phyloP scores from a whole-genome alignment of 768 basidiomycete species.

The Galerina sulciceps region DNA sequence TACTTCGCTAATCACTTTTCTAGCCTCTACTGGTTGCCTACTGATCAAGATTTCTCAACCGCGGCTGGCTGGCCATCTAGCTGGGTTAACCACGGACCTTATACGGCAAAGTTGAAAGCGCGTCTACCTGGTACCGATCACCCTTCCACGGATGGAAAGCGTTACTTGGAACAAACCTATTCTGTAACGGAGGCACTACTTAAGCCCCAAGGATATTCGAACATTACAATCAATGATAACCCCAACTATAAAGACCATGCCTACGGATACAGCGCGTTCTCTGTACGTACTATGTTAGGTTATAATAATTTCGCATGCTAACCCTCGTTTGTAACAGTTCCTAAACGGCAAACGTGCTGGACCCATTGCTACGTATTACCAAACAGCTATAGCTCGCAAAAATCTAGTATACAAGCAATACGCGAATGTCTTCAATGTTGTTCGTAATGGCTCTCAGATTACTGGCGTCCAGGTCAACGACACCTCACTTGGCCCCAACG shows the following conservation, averaged over 20 bases:
- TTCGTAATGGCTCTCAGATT: conserved; percentile 58
- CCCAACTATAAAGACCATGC: conserved; percentile 63
- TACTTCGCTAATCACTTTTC: background rate
- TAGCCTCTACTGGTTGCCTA: background rate
- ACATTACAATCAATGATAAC: conserved; percentile 58
- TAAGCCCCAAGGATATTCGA: conserved; percentile 49
- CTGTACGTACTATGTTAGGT: conserved; percentile 29
- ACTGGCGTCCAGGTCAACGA: conserved; percentile 67
- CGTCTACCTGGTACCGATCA: conserved; percentile 61
- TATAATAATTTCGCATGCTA: background rate
- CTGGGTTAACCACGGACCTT: conserved; percentile 57
- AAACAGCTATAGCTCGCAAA: conserved; percentile 53
- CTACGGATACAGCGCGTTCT: conserved; percentile 56
- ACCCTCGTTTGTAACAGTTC: conserved; percentile 31
- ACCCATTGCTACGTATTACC: conserved; percentile 63
- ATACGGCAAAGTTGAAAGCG: conserved; percentile 50
- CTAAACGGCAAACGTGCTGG: conserved; percentile 53
- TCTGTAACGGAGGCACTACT: conserved; percentile 49
- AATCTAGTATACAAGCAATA: conserved; percentile 58
- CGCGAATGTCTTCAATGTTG: conserved; percentile 53
- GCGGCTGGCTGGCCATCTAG: conserved; percentile 55
- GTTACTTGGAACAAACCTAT: conserved; percentile 57
- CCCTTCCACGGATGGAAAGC: conserved; percentile 62
- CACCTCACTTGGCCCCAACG: conserved; percentile 56
- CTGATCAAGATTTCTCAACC: conserved; percentile 38